These are phyloP conservation scores for Pseudogymnoascus sp. DNA, from an alignment of 2,329 filamentous ascomycete genomes.

Conservation along the genomic window DNA sequence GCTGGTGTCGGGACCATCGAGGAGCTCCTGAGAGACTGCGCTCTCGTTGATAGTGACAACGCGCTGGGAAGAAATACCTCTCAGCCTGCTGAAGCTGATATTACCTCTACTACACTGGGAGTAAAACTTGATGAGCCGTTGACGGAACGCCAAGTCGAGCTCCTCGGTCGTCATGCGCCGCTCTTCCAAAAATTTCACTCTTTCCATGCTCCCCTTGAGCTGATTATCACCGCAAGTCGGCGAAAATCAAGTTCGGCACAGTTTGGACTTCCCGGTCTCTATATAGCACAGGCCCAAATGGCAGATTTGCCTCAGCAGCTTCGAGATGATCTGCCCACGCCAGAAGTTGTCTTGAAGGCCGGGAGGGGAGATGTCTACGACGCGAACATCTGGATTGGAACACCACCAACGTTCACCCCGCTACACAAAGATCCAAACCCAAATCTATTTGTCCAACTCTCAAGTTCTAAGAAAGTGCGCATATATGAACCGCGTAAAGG, in stretches of 20 bases:
- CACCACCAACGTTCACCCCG: conserved; percentile 80
- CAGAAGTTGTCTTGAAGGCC: conserved; percentile 49
- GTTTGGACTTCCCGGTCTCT: conserved; percentile 41
- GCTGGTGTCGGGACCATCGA: conserved; percentile 19
- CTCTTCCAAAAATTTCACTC: conserved; percentile 32
- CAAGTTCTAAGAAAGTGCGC: conserved; percentile 63
- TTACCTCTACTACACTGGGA: not conserved
- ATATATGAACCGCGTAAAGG: conserved; percentile 59
- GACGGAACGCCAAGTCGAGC: not conserved
- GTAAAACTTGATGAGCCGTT: not conserved
- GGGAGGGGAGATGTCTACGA: conserved; percentile 80
- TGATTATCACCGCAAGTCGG: conserved; percentile 19
- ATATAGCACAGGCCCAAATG: conserved; percentile 77
- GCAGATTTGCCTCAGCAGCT: conserved; percentile 55
- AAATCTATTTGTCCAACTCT: conserved; percentile 81
- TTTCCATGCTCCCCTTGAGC: conserved; percentile 33
- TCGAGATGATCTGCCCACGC: conserved; percentile 57
- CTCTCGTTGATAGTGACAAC: not conserved
- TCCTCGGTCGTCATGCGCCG: not conserved
- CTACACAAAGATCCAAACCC: conserved; percentile 90
- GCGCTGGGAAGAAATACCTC: not conserved
- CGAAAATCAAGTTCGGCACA: not conserved
- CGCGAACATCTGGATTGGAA: conserved; percentile 80
- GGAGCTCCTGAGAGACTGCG: not conserved
- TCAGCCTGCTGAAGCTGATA: not conserved